Evolutionary conservation across 176 grass and related monocot genomes (phyloP).

Genomic region (Lolium perenne): DNA sequence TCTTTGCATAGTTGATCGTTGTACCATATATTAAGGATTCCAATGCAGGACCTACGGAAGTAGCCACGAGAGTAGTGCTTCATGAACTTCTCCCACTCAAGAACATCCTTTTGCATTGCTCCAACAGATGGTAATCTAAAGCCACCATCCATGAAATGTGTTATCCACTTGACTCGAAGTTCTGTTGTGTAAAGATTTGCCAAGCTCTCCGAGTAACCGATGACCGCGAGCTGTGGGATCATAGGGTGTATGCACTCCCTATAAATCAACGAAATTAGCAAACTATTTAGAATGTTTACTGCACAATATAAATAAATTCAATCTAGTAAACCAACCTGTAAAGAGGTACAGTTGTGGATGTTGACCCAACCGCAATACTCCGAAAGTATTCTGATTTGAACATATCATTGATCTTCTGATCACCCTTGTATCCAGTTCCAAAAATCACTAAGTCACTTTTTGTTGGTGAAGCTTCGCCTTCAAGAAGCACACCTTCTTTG

Average conservation of each 20-base stretch:
- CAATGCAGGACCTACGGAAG: slow-evolving; percentile 49
- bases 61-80: slow-evolving; percentile 41
- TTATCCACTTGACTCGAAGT: slow-evolving; percentile 48
- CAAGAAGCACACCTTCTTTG: background rate
- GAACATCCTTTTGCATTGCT: slow-evolving; percentile 44
- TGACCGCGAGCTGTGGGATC: slow-evolving; percentile 56
- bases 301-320: background rate
- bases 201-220: slow-evolving; percentile 58
- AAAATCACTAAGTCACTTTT: slow-evolving; percentile 54
- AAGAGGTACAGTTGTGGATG: slow-evolving; percentile 46
- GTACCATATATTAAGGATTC: slow-evolving; percentile 49
- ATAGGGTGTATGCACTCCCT: slow-evolving; percentile 64
- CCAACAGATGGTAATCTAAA: slow-evolving; percentile 47
- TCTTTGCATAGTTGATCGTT: slow-evolving; percentile 59
- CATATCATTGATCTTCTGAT: slow-evolving; percentile 52
- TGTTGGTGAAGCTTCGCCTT: slow-evolving; percentile 36
- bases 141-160: slow-evolving; percentile 48
- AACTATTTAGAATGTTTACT: background rate
- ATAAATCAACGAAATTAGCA: background rate
- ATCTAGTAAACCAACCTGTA: slow-evolving; percentile 37
- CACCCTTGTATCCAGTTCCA: slow-evolving; percentile 49
- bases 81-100: slow-evolving; percentile 57
- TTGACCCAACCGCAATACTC: slow-evolving; percentile 29
- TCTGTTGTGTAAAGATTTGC: slow-evolving; percentile 59
- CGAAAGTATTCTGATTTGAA: slow-evolving; percentile 53